Percentiles rank a stretch among this genome's conserved stretches.
These are phyloP conservation scores for Sindora glabra DNA, from an alignment of 306 rosid species.

Conservation along the genomic window DNA sequence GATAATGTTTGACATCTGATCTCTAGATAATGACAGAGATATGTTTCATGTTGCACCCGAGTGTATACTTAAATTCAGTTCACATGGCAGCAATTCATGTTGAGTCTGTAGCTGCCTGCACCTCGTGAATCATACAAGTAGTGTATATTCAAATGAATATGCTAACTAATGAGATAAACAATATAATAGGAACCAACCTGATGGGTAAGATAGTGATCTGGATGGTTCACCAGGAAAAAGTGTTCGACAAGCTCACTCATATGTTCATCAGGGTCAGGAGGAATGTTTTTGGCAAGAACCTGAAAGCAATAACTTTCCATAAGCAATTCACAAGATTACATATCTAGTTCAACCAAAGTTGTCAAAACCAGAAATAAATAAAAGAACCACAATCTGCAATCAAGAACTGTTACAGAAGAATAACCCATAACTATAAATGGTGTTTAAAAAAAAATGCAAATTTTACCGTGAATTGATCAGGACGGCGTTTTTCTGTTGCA, in stretches of 20 bases:
- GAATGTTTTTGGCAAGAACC: conserved; percentile 86
- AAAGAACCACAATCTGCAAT: neutral
- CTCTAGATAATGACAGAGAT: conserved; percentile 6
- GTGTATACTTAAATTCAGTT: neutral
- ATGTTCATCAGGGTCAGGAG: conserved; percentile 84
- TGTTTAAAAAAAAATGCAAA: neutral
- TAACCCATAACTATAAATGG: neutral
- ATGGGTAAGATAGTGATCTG: conserved; percentile 83
- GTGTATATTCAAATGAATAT: neutral
- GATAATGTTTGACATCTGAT: neutral
- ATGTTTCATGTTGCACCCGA: neutral
- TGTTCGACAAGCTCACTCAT: conserved; percentile 91
- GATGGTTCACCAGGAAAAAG: conserved; percentile 94
- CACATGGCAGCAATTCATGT: neutral
- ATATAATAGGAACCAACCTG: conserved; percentile 52
- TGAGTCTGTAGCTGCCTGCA: neutral
- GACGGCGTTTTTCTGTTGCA: conserved; percentile 70
- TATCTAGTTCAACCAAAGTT: neutral
- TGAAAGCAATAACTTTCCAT: conserved; percentile 20
- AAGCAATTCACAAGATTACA: conserved; percentile 8
- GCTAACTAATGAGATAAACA: neutral
- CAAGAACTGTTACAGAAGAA: neutral
- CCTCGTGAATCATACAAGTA: neutral
- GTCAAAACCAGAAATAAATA: too few species aligned
- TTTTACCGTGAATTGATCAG: conserved; percentile 88